Base-by-base conservation (phyloP, 73 alveolate genomes). In the Stentor coeruleus region DNA sequence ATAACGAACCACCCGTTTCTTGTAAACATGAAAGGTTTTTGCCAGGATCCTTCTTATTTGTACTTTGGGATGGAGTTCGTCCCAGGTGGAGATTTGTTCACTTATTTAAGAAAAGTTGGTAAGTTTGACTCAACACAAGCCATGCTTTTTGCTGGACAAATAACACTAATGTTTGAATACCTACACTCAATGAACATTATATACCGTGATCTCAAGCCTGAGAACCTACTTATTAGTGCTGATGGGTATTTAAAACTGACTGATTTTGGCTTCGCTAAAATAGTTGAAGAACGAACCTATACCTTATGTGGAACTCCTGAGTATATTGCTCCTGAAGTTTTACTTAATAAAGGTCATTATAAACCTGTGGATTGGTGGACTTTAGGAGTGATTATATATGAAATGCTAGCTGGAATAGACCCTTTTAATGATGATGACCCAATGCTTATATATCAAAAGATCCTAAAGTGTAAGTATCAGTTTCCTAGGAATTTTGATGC, bases 351-450 rank as follows among this genome's bases (percentile, higher is more conserved):
- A 49, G 99, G 99, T 0, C 98, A 97, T 82, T 98, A 99, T 49
- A 96, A 93, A 91, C 91, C 96, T 39, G 91, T 87, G 66, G 99
- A 95, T 90, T 95, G 99, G 99, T 95, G 99, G 99, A 88, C 98
- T 58, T 86, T 95, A 30, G 99, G 99, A 81, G 88, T 95, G 36
- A 83, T 95, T 74, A 76, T 92, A 77, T 95, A 93, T 86, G 99
- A 95, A 91, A 91, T 95, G 89, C 58, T 93, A 58, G 96, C 97
- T 42, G 96, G 96, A 35, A 39, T 36, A 74, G 95, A 91, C 57
- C 99, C 99, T 38, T 95, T 95, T 87, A 84, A 93, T 81, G 99
- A 95, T 74, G 97, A 95, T 85, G 98, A 95, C 77, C 99, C 99
- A 11, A 95, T 93, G 98, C 96, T 94, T 77, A 93, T 94, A 82